Evolutionary conservation across 257 asterid genomes (phyloP).

Genomic region (Rubia yunnanensis): DNA sequence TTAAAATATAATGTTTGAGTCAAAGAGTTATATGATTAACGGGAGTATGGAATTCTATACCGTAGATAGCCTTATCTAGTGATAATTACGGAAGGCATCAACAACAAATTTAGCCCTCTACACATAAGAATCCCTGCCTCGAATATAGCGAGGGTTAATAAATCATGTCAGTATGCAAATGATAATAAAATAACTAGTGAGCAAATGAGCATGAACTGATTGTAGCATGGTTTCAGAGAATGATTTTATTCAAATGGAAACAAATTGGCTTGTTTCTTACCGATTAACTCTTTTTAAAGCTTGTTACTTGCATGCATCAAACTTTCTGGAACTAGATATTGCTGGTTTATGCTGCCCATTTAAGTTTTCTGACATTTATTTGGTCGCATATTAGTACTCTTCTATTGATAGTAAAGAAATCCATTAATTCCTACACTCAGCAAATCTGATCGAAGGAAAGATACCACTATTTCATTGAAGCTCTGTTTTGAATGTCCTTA

Average conservation of each 20-base stretch:
- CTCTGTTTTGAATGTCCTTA: not conserved
- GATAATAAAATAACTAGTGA: not conserved
- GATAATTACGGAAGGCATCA: no score
- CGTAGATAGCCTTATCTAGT: no score
- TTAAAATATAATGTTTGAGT: no score
- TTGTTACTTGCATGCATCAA: not conserved
- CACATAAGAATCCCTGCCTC: no score
- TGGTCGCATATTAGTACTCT: not conserved
- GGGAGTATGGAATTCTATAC: no score
- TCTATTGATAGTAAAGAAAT: not conserved
- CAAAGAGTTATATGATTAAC: no score
- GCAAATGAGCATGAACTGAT: not conserved
- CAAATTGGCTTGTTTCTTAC: not conserved
- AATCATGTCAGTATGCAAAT: no score
- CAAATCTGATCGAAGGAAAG: not conserved
- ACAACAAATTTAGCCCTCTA: no score
- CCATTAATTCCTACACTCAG: not conserved
- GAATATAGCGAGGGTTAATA: no score
- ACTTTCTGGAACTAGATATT: not conserved
- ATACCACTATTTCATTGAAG: not conserved
- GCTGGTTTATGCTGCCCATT: not conserved
- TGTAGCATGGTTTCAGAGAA: not conserved
- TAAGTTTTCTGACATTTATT: not conserved
- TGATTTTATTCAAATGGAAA: not conserved
- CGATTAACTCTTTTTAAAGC: no score